phyloP scores from a whole-genome alignment of 2,329 filamentous ascomycete genomes.

The Pseudogymnoascus sp. region DNA sequence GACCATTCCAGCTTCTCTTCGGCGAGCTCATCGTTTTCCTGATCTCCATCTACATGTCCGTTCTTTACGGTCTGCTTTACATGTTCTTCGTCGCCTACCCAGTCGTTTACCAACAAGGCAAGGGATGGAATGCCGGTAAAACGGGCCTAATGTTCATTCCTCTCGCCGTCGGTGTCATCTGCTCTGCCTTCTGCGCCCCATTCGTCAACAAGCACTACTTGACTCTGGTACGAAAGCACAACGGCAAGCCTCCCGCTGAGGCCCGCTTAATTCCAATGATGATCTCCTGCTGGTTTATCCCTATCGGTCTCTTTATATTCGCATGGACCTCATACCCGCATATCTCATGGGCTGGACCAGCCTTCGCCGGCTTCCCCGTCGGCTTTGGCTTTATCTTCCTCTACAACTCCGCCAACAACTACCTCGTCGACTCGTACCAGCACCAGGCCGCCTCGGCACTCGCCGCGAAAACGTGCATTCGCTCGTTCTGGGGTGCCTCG shows the following conservation, averaged over 20 bases:
- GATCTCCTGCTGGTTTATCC: slow-evolving; percentile 66
- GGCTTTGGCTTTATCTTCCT: slow-evolving; percentile 61
- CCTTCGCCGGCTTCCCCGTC: slow-evolving; percentile 49
- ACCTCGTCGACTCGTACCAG: slow-evolving; percentile 57
- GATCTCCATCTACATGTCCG: slow-evolving; percentile 78
- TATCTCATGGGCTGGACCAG: slow-evolving; percentile 51
- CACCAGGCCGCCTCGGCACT: slow-evolving; percentile 74
- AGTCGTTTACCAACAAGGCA: slow-evolving; percentile 65
- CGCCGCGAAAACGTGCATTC: slow-evolving; percentile 73
- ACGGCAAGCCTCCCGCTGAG: slow-evolving; percentile 70
- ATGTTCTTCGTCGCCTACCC: slow-evolving; percentile 36
- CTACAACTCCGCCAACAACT: slow-evolving; percentile 54
- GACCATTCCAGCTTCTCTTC: slow-evolving; percentile 81
- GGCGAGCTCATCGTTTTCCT: slow-evolving; percentile 78
- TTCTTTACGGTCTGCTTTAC: slow-evolving; percentile 59
- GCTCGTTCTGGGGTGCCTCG: slow-evolving; percentile 72
- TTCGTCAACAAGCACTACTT: slow-evolving; percentile 78
- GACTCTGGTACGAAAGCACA: slow-evolving; percentile 50
- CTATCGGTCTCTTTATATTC: slow-evolving; percentile 59
- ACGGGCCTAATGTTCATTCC: slow-evolving; percentile 87
- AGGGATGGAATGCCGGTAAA: slow-evolving; percentile 65
- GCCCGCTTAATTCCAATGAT: slow-evolving; percentile 77
- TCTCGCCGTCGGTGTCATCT: slow-evolving; percentile 65
- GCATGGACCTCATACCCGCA: slow-evolving; percentile 56
- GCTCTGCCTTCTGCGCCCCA: slow-evolving; percentile 60